These are phyloP conservation scores for Malassezia equina DNA, from an alignment of 1,284 basidiomycete species.

Conservation along the genomic window DNA sequence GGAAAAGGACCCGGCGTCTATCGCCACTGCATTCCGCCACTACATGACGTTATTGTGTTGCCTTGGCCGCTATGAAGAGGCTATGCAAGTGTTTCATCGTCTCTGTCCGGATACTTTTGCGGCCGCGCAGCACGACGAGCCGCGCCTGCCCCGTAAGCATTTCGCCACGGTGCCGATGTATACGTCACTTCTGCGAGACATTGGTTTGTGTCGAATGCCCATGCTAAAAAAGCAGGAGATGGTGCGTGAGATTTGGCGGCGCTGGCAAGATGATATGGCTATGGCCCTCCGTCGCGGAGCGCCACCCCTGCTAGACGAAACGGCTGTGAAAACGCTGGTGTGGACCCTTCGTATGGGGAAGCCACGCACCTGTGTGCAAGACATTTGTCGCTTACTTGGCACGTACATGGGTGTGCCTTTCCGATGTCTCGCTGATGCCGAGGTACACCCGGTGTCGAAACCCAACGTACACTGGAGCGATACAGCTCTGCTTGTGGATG, in stretches of 20 bases:
- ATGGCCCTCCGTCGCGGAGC: not conserved
- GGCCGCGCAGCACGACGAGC: too few relatives aligned
- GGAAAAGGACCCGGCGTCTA: not conserved
- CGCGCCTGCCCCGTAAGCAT: not conserved
- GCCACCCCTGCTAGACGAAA: constrained; percentile 1
- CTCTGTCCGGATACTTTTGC: constrained; percentile 7
- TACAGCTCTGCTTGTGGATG: constrained; percentile 4
- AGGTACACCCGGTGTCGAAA: not conserved
- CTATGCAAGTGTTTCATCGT: constrained; percentile 1
- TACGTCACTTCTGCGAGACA: constrained; percentile 9
- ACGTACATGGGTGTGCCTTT: constrained; percentile 10
- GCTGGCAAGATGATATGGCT: constrained; percentile 13
- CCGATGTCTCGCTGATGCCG: not conserved
- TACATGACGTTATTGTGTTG: constrained; percentile 9
- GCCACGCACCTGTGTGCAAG: not conserved
- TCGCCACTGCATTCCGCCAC: constrained; percentile 5
- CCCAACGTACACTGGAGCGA: not conserved
- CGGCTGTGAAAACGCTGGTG: constrained; percentile 13
- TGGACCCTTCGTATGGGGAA: constrained; percentile 3
- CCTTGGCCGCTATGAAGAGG: not conserved
- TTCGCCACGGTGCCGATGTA: constrained; percentile 12
- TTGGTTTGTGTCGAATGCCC: constrained; percentile 6
- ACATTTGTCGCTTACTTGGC: constrained; percentile 7
- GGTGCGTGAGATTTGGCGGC: constrained; percentile 8
- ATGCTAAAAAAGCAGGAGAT: not conserved